These are phyloP conservation scores for Fusarium sp. DNA, from an alignment of 2,329 filamentous ascomycete genomes.

Conservation along the genomic window DNA sequence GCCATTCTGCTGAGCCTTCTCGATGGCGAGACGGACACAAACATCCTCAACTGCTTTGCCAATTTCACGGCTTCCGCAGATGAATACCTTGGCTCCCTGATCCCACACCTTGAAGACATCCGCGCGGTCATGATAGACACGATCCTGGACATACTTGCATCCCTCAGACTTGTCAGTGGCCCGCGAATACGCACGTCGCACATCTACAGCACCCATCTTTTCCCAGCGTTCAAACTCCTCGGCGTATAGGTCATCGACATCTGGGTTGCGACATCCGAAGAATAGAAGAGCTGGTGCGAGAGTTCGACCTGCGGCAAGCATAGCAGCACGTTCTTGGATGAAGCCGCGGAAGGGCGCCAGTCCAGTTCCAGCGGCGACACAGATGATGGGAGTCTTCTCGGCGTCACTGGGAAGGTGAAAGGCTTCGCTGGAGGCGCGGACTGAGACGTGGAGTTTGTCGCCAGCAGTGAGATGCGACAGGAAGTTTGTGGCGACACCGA, in stretches of 20 bases:
- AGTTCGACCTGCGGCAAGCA: slow-evolving; percentile 58
- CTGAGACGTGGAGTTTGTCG: slow-evolving; percentile 60
- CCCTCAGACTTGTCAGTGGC: slow-evolving; percentile 54
- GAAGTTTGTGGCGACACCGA: slow-evolving; percentile 70
- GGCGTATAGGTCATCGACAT: slow-evolving; percentile 67
- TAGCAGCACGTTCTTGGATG: slow-evolving; percentile 66
- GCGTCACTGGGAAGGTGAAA: slow-evolving; percentile 60
- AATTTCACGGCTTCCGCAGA: slow-evolving; percentile 68
- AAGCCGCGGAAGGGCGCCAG: slow-evolving; percentile 72
- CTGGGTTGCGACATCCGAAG: slow-evolving; percentile 67
- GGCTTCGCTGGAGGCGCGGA: slow-evolving; percentile 54
- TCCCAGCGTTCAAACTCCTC: slow-evolving; percentile 69
- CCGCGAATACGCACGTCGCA: slow-evolving; percentile 65
- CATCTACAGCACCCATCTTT: slow-evolving; percentile 55
- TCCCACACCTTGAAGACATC: slow-evolving; percentile 52
- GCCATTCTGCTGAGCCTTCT: slow-evolving; percentile 43
- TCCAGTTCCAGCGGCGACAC: slow-evolving; percentile 63
- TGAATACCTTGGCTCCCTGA: slow-evolving; percentile 64
- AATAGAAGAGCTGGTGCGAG: slow-evolving; percentile 72
- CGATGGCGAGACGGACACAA: slow-evolving; percentile 47
- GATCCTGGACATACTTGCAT: slow-evolving; percentile 59
- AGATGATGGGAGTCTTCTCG: slow-evolving; percentile 59
- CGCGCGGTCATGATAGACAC: slow-evolving; percentile 49
- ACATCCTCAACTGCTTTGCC: slow-evolving; percentile 58
- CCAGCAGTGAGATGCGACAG: slow-evolving; percentile 58